Evolutionary conservation across 75 land plant species (phyloP), one percentile per base, ranked within the genome.

Genomic region (Azolla pinnata): DNA sequence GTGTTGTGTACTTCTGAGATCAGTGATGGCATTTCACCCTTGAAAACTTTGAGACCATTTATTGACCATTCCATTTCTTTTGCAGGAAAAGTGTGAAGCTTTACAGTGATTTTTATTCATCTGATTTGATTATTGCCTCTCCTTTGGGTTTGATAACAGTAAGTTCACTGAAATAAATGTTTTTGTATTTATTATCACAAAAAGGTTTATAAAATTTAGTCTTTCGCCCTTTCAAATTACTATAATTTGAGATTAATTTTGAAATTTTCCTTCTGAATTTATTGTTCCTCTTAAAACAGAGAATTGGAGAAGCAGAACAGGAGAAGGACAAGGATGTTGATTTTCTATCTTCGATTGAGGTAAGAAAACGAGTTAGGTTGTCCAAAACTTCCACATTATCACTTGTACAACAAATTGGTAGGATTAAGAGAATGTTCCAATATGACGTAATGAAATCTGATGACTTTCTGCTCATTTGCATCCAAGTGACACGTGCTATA

Each of bases 341-440:
- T 65, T 92, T 85, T 70, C 80, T 92, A 23, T 88, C 97, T 31
- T 92, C 96, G 4, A 92, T 92, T 60, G 97, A 92, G 87, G 96
- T 89, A 68, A 18, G 18, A 47, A 18, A 47, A 35, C 12, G 40
- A 35, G n/a, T n/a, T n/a, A n/a, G n/a, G n/a, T n/a, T n/a, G n/a
- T n/a, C n/a, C n/a, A n/a, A n/a, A n/a, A n/a, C n/a, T n/a, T n/a
- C n/a, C n/a, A n/a, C n/a, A n/a, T n/a, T n/a, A n/a, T n/a, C n/a
- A n/a, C n/a, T n/a, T n/a, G n/a, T n/a, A n/a, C n/a, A n/a, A n/a
- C n/a, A n/a, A n/a, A n/a, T n/a, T n/a, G n/a, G n/a, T n/a, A n/a
- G n/a, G n/a, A n/a, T n/a, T n/a, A n/a, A n/a, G n/a, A n/a, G n/a
- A n/a, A n/a, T n/a, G n/a, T n/a, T n/a, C n/a, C n/a, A n/a, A n/a